phyloP scores from a whole-genome alignment of 257 asterid genomes.

The Fraxinus anomala region DNA sequence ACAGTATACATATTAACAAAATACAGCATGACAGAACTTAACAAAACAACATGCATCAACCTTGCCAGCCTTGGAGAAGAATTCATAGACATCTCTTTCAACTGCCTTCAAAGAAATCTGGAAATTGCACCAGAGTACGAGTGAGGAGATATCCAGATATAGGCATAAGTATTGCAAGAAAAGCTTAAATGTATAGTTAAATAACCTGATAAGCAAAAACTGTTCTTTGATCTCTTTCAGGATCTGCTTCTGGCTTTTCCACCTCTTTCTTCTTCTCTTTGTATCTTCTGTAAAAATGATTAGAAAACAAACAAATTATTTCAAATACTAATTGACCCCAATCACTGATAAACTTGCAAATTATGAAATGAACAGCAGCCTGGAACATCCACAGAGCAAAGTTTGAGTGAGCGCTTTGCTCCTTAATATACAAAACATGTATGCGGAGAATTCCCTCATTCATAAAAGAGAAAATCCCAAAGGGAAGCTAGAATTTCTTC shows the following conservation, averaged over 20 bases:
- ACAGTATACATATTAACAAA: too few relatives aligned
- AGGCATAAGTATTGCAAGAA: slow-evolving; percentile 20
- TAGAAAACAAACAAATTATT: slow-evolving; percentile 16
- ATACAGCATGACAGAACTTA: slow-evolving; percentile 8
- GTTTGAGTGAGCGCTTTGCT: slow-evolving; percentile 35
- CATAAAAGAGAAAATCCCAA: slow-evolving; percentile 45
- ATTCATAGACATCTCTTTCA: slow-evolving; percentile 68
- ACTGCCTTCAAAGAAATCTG: slow-evolving; percentile 69
- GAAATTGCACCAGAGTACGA: slow-evolving; percentile 23
- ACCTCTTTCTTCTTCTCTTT: slow-evolving; percentile 62
- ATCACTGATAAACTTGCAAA: slow-evolving; percentile 26
- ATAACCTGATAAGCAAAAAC: slow-evolving; percentile 81
- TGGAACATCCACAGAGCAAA: slow-evolving; percentile 37
- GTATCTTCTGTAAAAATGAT: slow-evolving; percentile 47
- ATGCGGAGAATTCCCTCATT: slow-evolving; percentile 39
- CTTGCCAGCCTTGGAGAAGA: slow-evolving; percentile 79
- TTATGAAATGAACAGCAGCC: slow-evolving; percentile 37
- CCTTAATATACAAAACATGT: slow-evolving; percentile 39
- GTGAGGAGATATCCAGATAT: slow-evolving; percentile 32
- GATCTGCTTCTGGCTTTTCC: slow-evolving; percentile 60
- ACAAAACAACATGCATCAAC: slow-evolving; percentile 34
- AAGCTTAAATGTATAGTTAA: slow-evolving; percentile 19
- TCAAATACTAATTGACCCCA: slow-evolving; percentile 9
- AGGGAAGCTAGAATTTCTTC: slow-evolving; percentile 49
- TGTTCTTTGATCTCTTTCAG: slow-evolving; percentile 71